Evolutionary conservation across 169 alveolate genomes (phyloP), one percentile per base, ranked within the genome.

Genomic region (Theileria equi): DNA sequence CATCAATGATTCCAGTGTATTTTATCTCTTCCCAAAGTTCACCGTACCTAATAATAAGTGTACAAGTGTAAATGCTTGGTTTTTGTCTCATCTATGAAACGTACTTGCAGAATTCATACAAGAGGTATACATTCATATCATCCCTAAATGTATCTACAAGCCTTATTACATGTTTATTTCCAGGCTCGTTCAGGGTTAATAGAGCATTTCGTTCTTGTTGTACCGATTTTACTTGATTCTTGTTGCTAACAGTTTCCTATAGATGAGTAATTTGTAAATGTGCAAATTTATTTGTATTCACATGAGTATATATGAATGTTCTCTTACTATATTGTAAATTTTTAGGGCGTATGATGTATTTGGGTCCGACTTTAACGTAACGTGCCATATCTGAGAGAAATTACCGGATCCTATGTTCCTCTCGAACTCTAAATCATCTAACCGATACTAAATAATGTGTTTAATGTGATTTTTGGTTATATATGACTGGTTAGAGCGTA

Each of bases 111-210:
- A 64, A 81, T 53, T 89, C 94, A 52, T 88, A 88, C 38, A 89
- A 52, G 52, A 89, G 47, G 66, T 88, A 89, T 4, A 89, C 92
- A 44, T 88, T 65, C 29, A 61, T 32, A 29, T 73, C 72, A 55
- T 90, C 94, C 59, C 74, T 88, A 80, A 90, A 90, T 35, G 94
- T 88, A 26, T 73, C 90, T 25, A 84, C 38, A 68, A 90, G 53
- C 31, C 81, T 73, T 28, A 90, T 81, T 41, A 90, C 88, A 50
- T 88, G 67, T 13, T 89, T 78, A 50, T 90, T 91, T 7, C 93
- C 93, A 5, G 94, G 94, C 17, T 41, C 62, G 44, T 82, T 89
- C 36, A 90, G 71, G 35, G 55, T 50, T 31, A 70, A 54, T 86
- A 90, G 62, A 41, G 86, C 61, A 53, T 65, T 60, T 41, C 89